These are phyloP conservation scores for Botryosphaeria dothidea DNA, from an alignment of 2,329 filamentous ascomycete genomes.

Conservation along the genomic window DNA sequence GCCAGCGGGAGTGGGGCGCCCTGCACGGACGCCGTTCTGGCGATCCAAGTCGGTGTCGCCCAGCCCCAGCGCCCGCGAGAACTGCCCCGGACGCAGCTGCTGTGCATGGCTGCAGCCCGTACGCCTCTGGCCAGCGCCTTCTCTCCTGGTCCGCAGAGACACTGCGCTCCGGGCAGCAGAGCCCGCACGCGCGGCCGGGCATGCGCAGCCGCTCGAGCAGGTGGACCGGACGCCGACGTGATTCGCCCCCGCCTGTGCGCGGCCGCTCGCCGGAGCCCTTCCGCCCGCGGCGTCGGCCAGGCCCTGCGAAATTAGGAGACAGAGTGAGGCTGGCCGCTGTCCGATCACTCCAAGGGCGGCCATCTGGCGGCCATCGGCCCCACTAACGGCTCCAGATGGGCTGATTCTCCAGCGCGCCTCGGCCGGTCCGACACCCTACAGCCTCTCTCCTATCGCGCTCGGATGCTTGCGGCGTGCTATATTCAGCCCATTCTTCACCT, in stretches of 20 bases:
- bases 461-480: slow-evolving; percentile 1
- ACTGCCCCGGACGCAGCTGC: no score
- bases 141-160: background rate
- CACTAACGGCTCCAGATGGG: background rate
- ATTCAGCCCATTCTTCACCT: background rate
- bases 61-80: no score
- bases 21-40: slow-evolving; percentile 8
- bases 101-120: no score
- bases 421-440: slow-evolving; percentile 3
- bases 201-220: background rate
- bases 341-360: background rate
- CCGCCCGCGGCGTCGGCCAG: background rate
- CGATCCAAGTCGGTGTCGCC: slow-evolving; percentile 11
- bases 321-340: background rate
- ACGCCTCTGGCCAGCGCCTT: background rate
- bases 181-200: no score
- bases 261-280: background rate
- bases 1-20: background rate
- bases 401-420: slow-evolving; percentile 6
- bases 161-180: background rate
- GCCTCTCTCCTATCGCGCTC: slow-evolving; percentile 12
- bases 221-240: no score
- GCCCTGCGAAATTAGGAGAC: background rate
- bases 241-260: background rate
- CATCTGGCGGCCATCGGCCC: background rate